These are phyloP conservation scores for Metrosideros polymorpha DNA, from an alignment of 441 rosid species.

Conservation along the genomic window DNA sequence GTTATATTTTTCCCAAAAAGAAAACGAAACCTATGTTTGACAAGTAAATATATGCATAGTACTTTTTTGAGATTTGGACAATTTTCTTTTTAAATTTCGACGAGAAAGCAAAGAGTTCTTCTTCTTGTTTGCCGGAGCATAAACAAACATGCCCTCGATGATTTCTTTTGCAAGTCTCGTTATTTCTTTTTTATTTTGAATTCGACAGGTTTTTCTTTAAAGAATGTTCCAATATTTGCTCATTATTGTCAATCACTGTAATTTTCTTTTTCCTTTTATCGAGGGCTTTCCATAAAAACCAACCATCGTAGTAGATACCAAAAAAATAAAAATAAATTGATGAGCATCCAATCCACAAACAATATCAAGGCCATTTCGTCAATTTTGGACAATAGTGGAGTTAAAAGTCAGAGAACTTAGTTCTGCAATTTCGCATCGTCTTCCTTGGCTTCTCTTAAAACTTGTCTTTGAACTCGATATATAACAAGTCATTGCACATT, in stretches of 20 bases:
- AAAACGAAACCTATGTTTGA: no score
- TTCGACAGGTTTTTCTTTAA: not conserved
- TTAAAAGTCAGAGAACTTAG: not conserved
- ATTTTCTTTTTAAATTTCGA: not conserved
- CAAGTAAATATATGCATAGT: not conserved
- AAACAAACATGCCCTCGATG: not conserved
- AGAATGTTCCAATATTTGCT: not conserved
- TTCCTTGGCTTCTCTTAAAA: not conserved
- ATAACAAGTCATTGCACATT: not conserved
- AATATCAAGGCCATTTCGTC: not conserved
- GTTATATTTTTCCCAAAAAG: no score
- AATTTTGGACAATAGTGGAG: not conserved
- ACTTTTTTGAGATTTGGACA: fast-evolving
- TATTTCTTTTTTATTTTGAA: not conserved
- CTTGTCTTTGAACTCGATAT: not conserved
- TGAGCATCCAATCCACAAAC: not conserved
- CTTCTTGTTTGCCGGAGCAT: no score
- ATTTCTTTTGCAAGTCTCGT: not conserved
- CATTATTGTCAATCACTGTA: no score
- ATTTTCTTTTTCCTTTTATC: not conserved
- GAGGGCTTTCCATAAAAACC: not conserved
- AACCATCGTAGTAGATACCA: not conserved
- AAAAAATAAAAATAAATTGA: no score
- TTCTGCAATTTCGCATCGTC: not conserved
- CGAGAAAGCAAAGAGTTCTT: not conserved